Conservation (phyloP, 140 eudicot genomes). For the Anethum foeniculum region DNA sequence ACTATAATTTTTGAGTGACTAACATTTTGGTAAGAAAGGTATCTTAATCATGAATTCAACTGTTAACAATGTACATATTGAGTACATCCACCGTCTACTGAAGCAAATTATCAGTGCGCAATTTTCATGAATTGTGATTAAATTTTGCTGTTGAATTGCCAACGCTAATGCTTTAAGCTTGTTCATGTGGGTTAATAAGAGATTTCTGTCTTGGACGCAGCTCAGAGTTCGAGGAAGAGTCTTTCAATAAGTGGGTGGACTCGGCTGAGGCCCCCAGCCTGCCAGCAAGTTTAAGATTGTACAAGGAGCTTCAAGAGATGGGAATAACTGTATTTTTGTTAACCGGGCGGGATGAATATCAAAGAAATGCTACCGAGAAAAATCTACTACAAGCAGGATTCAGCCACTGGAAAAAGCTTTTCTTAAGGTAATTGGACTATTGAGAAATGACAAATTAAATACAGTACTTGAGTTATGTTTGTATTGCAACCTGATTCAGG, state of each 20-base stretch:
- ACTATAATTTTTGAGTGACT: background rate
- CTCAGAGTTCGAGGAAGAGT: slow-evolving; percentile 44
- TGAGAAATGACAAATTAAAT: background rate
- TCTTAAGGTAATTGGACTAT: slow-evolving; percentile 42
- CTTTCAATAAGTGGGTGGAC: slow-evolving; percentile 65
- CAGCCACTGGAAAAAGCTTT: slow-evolving; percentile 61
- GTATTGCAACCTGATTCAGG: background rate
- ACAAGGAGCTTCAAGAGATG: slow-evolving; percentile 53
- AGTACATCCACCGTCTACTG: background rate
- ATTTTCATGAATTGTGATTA: background rate
- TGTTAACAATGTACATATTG: background rate
- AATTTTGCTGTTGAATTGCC: background rate
- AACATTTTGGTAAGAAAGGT: background rate
- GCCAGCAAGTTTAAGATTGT: slow-evolving; percentile 72
- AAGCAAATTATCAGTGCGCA: background rate
- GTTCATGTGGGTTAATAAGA: background rate
- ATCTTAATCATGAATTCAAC: background rate
- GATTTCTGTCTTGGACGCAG: slow-evolving; percentile 30
- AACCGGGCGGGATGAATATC: slow-evolving; percentile 68
- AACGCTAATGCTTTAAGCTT: background rate
- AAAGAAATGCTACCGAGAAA: slow-evolving; percentile 47
- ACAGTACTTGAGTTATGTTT: background rate
- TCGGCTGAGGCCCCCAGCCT: slow-evolving; percentile 67
- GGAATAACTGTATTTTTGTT: slow-evolving; percentile 55
- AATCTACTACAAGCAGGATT: slow-evolving; percentile 61